These are phyloP conservation scores for Fusarium hostae DNA, from an alignment of 2,329 filamentous ascomycete genomes.

Conservation along the genomic window DNA sequence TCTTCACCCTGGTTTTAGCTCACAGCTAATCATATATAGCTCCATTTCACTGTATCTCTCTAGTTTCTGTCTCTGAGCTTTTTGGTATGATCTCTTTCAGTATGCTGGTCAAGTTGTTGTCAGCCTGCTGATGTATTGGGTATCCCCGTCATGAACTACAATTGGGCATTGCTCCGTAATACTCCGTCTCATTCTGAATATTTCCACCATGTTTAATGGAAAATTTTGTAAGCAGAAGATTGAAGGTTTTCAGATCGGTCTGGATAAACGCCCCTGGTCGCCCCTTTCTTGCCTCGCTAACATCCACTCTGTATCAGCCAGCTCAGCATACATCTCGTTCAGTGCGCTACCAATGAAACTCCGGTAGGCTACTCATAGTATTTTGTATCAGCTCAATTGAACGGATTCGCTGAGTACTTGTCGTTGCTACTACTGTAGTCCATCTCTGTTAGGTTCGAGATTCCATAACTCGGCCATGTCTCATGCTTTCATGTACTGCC, in stretches of 20 bases:
- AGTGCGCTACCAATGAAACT: not conserved
- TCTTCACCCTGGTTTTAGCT: not conserved
- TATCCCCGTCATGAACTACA: not conserved
- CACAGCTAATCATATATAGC: not conserved
- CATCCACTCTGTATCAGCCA: not conserved
- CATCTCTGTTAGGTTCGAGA: not conserved
- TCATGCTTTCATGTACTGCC: not conserved
- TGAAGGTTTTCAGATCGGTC: too few species aligned
- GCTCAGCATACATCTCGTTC: not conserved
- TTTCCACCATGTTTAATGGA: not conserved
- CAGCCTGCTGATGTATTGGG: not conserved
- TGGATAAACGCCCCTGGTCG: too few species aligned
- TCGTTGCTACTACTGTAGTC: not conserved
- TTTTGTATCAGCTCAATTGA: not conserved
- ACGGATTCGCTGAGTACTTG: not conserved
- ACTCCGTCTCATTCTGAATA: too few species aligned
- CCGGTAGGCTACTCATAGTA: not conserved
- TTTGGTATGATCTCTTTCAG: not conserved
- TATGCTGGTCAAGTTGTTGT: not conserved
- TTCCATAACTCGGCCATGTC: not conserved
- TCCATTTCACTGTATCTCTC: not conserved
- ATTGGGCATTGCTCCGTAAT: not conserved
- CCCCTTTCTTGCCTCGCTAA: not conserved
- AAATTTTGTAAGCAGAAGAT: not conserved
- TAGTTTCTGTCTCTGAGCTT: not conserved